Evolutionary conservation across 306 rosid species (phyloP), one percentile per base, ranked within the genome.

Genomic region (Pueraria montana): DNA sequence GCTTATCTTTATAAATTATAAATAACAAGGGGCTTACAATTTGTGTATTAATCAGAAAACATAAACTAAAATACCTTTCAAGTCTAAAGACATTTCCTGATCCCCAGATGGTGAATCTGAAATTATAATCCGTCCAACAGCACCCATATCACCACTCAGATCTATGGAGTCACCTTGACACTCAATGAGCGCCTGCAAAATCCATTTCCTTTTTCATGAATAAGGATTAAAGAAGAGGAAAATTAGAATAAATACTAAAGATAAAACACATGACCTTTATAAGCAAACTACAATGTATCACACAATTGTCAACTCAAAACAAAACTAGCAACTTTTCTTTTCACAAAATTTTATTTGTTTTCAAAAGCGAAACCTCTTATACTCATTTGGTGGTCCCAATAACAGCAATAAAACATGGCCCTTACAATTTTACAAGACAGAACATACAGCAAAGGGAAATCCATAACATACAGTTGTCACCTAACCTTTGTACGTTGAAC

Each of bases 101-200:
- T 89, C 87, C 50, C 86, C 92, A 34, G 91, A 89, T 50, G 86
- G 82, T 38, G 91, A 59, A 83, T 93, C 92, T 34, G 97, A 93
- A 81, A 96, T 73, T 6, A 95, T 76, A 69, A 96, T 56, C 66
- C 97, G 92, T 58, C 99, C 99, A 53, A 92, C 96, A 74, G 95
- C 93, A 9, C 99, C 99, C 86, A 96, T 72, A 84, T 96, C 99
- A 9, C 99, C 98, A 71, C 94, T 90, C 87, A 92, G 87, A 84
- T 96, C 97, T 81, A 96, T 93, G 45, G 99, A 92, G 80, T 90
- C 95, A 84, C 95, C 97, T 92, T 93, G 97, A 87, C 98, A 92
- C 84, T 96, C 99, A 83, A 96, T 82, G 65, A 96, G 98, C 14
- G 93, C 97, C 98, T 93, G 89, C 84, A 81, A 45, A 53, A 52